These are phyloP conservation scores for Comarum palustre DNA, from an alignment of 306 rosid species.

Conservation along the genomic window DNA sequence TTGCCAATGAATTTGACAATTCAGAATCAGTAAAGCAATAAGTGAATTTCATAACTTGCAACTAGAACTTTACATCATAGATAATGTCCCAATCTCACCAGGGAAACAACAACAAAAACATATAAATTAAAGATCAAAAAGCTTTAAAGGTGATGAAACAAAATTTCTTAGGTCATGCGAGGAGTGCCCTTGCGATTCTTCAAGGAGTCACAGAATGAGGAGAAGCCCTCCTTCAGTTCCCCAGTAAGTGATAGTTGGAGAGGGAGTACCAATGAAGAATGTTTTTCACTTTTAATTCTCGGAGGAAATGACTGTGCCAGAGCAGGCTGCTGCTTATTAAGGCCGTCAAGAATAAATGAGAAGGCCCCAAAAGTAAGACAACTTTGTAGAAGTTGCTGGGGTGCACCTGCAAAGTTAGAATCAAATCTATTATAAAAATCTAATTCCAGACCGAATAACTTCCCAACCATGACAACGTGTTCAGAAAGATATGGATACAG, in stretches of 20 bases:
- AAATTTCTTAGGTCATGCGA: constrained; percentile 39
- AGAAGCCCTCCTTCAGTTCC: constrained; percentile 74
- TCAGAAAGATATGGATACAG: background rate
- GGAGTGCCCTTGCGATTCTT: constrained; percentile 45
- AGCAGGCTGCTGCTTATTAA: constrained; percentile 91
- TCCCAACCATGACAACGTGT: background rate
- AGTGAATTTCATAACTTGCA: constrained; percentile 3
- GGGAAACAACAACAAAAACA: constrained; percentile 24
- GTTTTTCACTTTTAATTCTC: constrained; percentile 35
- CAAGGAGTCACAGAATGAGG: constrained; percentile 59
- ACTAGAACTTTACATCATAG: constrained; percentile 24
- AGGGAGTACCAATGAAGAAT: constrained; percentile 47
- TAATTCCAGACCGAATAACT: background rate
- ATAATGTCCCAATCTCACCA: constrained; percentile 9
- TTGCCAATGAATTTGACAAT: background rate
- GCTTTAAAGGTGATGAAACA: constrained; percentile 8
- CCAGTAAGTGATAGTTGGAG: constrained; percentile 77
- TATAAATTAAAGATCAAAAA: constrained; percentile 1
- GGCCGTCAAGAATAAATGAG: constrained; percentile 79
- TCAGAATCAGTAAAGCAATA: background rate
- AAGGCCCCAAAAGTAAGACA: constrained; percentile 94
- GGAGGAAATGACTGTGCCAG: constrained; percentile 66
- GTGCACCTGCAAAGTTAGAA: constrained; percentile 68
- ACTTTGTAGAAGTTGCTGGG: constrained; percentile 90
- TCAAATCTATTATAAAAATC: background rate